These are phyloP conservation scores for Hysterium pulicare DNA, from an alignment of 2,329 filamentous ascomycete species.

Conservation along the genomic window DNA sequence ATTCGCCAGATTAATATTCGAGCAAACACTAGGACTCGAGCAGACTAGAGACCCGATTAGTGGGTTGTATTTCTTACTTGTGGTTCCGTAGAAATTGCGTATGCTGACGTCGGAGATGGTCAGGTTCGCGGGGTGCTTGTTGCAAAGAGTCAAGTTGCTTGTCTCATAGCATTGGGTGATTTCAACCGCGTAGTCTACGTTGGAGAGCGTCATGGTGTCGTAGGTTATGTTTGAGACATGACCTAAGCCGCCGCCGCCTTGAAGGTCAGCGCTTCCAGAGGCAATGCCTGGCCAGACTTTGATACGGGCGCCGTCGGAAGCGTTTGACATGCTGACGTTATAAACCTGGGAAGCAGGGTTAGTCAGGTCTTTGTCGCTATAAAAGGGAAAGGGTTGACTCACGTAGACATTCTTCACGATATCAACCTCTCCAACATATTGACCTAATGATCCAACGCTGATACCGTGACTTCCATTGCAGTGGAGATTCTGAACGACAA, in stretches of 20 bases:
- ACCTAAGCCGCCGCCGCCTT: slow-evolving; percentile 63
- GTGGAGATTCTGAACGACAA: slow-evolving; percentile 61
- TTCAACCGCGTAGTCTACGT: slow-evolving; percentile 64
- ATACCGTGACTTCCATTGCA: slow-evolving; percentile 72
- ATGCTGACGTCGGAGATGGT: slow-evolving; percentile 56
- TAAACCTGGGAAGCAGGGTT: slow-evolving; percentile 46
- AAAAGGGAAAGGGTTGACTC: slow-evolving; percentile 7
- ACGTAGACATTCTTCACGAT: slow-evolving; percentile 68
- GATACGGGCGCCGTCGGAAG: slow-evolving; percentile 64
- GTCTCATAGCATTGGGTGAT: slow-evolving; percentile 66
- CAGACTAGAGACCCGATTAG: slow-evolving; percentile 45
- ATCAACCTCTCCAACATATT: slow-evolving; percentile 62
- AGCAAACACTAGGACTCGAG: slow-evolving; percentile 40
- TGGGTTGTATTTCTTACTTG: slow-evolving; percentile 43
- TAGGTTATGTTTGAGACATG: slow-evolving; percentile 66
- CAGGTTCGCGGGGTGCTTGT: slow-evolving; percentile 54
- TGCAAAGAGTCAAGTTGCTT: slow-evolving; percentile 60
- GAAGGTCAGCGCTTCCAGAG: slow-evolving; percentile 56
- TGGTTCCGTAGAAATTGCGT: slow-evolving; percentile 55
- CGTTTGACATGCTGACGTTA: slow-evolving; percentile 39
- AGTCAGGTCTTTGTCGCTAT: slow-evolving; percentile 46
- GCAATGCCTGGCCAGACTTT: slow-evolving; percentile 67
- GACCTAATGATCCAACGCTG: slow-evolving; percentile 67
- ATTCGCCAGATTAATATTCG: slow-evolving; percentile 45
- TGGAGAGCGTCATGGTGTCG: slow-evolving; percentile 57